Evolutionary conservation across 2,329 filamentous ascomycete species (phyloP), one percentile per base, ranked within the genome.

Genomic region (Hypoxylon sp.): DNA sequence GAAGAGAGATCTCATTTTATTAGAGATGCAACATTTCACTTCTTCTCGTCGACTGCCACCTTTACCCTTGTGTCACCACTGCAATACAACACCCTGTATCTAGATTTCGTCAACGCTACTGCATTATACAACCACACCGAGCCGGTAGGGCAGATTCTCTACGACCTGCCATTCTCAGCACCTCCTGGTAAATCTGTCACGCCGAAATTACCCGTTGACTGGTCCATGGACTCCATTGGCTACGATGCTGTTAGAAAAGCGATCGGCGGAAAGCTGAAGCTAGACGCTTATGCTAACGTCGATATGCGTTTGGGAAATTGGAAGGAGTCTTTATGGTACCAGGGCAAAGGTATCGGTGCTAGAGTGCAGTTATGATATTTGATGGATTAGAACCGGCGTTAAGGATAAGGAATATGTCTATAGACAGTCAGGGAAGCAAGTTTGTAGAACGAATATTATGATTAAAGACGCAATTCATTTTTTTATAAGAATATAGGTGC

Each of bases 1-100:
- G 80, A 84, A 42, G 80, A 83, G 24, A 81, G 81, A 29, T 81
- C 86, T 0, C 89, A 89, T 71, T 98, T 98, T 78, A 94, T 99
- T 74, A 88, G 91, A 77, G 90, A 93, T 74, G 93, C 94, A 10
- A 95, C 91, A 5, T 90, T 99, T 80, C 94, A 98, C 81, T 81
- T 98, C 58, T 86, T 96, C 70, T 92, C 93, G 14, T 97, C 94
- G 0, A 94, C 94, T 0, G 95, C 95, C 3, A 89, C 91, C 0
- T 98, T 99, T 79, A 90, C 88, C 0, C 85, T 98, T 22, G 86
- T 90, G 42, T 98, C 94, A 0, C 96, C 96, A 0, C 84, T 98
- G 8, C 81, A 84, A 44, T 83, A 89, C 64, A 92, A 92, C 57
- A 93, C 90, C 0, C 81, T 98, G 17, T 92, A 90, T 74, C 87